Conservation (phyloP, 139 green algal genomes). For the Coccomyxa sp. region DNA sequence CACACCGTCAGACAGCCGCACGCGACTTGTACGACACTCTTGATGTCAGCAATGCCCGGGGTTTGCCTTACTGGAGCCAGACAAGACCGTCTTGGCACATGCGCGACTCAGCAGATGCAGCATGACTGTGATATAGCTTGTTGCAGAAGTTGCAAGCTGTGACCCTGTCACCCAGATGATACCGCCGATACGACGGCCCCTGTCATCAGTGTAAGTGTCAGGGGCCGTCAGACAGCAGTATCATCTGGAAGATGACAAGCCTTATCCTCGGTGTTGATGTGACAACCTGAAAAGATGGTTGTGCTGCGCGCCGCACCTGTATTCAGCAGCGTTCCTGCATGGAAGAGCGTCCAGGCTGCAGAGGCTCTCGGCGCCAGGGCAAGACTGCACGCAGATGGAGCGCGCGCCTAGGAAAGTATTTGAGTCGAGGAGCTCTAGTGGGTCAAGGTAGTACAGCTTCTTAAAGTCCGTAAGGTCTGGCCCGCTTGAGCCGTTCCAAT, state of each 20-base stretch:
- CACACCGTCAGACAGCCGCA: no score
- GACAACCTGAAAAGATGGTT: no score
- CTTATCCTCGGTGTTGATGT: no score
- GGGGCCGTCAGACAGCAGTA: no score
- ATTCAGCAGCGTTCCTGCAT: slow-evolving; percentile 31
- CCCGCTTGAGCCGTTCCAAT: slow-evolving; percentile 22
- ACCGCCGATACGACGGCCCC: no score
- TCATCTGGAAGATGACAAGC: no score
- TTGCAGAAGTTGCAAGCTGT: not conserved
- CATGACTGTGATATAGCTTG: not conserved
- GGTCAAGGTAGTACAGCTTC: slow-evolving; percentile 73
- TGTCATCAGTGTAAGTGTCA: no score
- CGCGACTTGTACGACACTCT: no score
- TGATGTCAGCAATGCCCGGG: no score
- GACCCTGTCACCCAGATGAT: not conserved
- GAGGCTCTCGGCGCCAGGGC: slow-evolving; percentile 24
- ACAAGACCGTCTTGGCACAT: no score
- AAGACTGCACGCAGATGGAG: slow-evolving; percentile 49
- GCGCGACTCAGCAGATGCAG: not conserved
- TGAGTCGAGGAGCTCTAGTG: slow-evolving; percentile 50
- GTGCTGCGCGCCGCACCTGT: slow-evolving; percentile 31
- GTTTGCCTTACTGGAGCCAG: no score
- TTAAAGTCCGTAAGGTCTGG: slow-evolving; percentile 43
- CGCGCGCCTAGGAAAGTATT: slow-evolving; percentile 47
- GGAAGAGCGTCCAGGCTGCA: slow-evolving; percentile 33